Evolutionary conservation across 345 rosid species (phyloP).

Genomic region (Garcia nutans): DNA sequence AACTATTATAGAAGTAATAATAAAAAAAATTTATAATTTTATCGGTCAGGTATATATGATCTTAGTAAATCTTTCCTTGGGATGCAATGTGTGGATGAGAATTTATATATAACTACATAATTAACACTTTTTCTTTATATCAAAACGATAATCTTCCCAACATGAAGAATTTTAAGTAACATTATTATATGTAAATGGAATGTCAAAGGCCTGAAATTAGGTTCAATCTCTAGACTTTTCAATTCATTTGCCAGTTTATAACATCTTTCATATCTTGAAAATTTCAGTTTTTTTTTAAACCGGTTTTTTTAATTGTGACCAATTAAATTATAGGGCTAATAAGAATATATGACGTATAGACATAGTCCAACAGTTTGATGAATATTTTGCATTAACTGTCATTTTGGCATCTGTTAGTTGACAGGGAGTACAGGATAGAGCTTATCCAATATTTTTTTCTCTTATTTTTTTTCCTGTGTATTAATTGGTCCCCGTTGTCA

Average conservation of each 20-base stretch:
- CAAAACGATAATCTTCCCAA: constrained; percentile 1
- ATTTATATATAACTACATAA: background rate
- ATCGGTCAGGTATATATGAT: too few species aligned
- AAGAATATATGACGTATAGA: background rate
- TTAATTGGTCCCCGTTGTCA: constrained; percentile 28
- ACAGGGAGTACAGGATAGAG: constrained; percentile 41
- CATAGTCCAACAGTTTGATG: background rate
- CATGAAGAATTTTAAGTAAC: background rate
- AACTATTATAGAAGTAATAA: too few species aligned
- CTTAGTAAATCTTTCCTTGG: too few species aligned
- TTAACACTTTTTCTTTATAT: constrained; percentile 4
- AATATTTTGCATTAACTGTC: background rate
- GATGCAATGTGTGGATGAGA: constrained; percentile 1
- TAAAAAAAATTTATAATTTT: too few species aligned
- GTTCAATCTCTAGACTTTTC: background rate
- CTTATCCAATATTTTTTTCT: constrained; percentile 42
- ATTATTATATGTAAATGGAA: background rate
- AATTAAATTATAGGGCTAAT: too few species aligned
- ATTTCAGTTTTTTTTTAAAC: too few species aligned
- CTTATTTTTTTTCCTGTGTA: constrained; percentile 12
- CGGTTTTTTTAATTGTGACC: too few species aligned
- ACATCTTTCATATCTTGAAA: too few species aligned
- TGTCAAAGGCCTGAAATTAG: constrained; percentile 11
- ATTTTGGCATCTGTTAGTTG: constrained; percentile 25
- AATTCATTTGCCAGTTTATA: background rate